A percentile compares a stretch with the other conserved stretches of the same genome.
These are phyloP conservation scores for Scheffersomyces segobiensis DNA, from an alignment of 1,139 yeast genomes.

Conservation along the genomic window DNA sequence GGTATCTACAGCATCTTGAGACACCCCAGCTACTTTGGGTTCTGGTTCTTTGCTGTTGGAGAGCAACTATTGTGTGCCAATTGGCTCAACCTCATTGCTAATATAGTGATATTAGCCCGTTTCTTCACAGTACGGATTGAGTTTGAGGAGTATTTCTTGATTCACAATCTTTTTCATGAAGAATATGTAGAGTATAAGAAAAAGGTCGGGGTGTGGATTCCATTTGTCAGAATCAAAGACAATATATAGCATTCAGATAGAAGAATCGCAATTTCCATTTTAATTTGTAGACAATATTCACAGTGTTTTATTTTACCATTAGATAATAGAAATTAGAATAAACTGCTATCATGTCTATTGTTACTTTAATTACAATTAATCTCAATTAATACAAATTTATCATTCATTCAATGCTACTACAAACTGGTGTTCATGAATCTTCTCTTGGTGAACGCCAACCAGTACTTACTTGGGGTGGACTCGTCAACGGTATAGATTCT, in stretches of 20 bases:
- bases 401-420: slow-evolving; percentile 15
- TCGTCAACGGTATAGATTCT: slow-evolving; percentile 66
- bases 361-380: background rate
- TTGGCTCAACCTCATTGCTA: slow-evolving; percentile 17
- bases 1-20: slow-evolving; percentile 34
- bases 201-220: slow-evolving; percentile 31
- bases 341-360: background rate
- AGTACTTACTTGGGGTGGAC: slow-evolving; percentile 66
- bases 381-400: background rate
- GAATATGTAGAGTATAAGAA: slow-evolving; percentile 27
- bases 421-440: slow-evolving; percentile 88
- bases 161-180: slow-evolving; percentile 27
- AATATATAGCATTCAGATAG: background rate
- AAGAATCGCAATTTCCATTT: background rate
- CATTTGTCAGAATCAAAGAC: slow-evolving; percentile 17
- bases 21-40: slow-evolving; percentile 49
- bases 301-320: too few relatives aligned
- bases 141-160: slow-evolving; percentile 39
- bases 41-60: slow-evolving; percentile 38
- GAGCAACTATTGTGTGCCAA: slow-evolving; percentile 31
- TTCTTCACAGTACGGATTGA: slow-evolving; percentile 36
- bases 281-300: too few relatives aligned
- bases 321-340: too few relatives aligned
- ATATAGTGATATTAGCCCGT: slow-evolving; percentile 19
- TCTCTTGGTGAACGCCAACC: slow-evolving; percentile 96